Evolutionary conservation across 345 rosid genomes (phyloP).

Genomic region (Dovyalis caffra): DNA sequence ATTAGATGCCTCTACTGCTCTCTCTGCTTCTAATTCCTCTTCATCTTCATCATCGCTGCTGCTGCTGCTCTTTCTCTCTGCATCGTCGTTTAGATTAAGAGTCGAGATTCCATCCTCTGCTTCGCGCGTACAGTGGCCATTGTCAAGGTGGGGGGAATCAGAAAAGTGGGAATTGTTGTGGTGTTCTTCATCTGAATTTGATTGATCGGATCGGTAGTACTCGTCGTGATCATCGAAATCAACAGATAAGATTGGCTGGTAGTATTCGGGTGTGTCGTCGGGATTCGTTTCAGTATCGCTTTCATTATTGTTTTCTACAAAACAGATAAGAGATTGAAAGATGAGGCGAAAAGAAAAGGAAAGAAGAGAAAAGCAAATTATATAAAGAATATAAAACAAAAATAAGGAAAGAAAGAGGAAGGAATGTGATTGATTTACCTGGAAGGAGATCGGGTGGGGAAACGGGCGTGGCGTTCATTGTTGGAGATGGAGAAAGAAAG

Average conservation of each 20-base stretch:
- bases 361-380: background rate
- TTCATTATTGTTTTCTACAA: constrained; percentile 49
- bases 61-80: constrained; percentile 39
- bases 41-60: constrained; percentile 34
- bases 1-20: constrained; percentile 36
- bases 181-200: constrained; percentile 34
- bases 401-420: background rate
- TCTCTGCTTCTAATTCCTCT: constrained; percentile 41
- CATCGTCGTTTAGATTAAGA: constrained; percentile 39
- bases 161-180: background rate
- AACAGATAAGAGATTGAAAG: no score
- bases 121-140: constrained; percentile 40
- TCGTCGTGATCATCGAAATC: constrained; percentile 27
- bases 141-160: constrained; percentile 26
- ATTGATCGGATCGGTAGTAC: constrained; percentile 19
- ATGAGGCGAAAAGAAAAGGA: no score
- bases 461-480: constrained; percentile 7
- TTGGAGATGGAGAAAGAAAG: background rate
- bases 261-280: constrained; percentile 54
- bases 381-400: background rate
- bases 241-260: constrained; percentile 77
- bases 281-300: constrained; percentile 72
- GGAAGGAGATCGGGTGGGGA: background rate
- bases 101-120: constrained; percentile 52
- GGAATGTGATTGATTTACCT: background rate